Conservation (phyloP, 2,329 filamentous ascomycete species). For the Aspergillus pseudoviridinutans region DNA sequence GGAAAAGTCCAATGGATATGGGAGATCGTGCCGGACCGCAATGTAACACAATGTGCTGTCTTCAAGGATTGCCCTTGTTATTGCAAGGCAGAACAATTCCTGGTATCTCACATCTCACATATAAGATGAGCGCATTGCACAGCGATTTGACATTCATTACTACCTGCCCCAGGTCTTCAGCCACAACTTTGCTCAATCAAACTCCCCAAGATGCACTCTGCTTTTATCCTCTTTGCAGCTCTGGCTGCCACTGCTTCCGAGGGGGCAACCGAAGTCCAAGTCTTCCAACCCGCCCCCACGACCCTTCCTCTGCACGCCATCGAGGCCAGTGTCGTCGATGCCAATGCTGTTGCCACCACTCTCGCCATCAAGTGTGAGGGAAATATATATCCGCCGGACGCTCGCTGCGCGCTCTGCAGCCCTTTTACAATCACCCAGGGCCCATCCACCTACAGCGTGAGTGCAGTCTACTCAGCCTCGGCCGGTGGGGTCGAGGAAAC, state of each 20-base stretch:
- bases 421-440: slow-evolving; percentile 17
- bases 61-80: background rate
- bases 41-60: background rate
- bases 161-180: background rate
- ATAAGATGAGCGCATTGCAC: background rate
- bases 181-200: background rate
- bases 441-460: slow-evolving; percentile 15
- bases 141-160: background rate
- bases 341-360: slow-evolving; percentile 14
- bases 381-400: background rate
- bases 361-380: slow-evolving; percentile 12
- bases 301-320: slow-evolving; percentile 1
- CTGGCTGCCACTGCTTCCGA: slow-evolving; percentile 2
- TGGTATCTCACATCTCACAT: background rate
- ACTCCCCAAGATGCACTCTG: background rate
- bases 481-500: slow-evolving; percentile 2
- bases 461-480: slow-evolving; percentile 7
- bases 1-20: background rate
- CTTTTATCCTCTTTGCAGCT: background rate
- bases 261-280: slow-evolving; percentile 8
- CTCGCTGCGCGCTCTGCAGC: slow-evolving; percentile 6
- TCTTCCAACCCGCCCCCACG: slow-evolving; percentile 9
- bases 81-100: background rate
- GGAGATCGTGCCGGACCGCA: background rate
- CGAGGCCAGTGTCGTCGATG: slow-evolving; percentile 14